Percentiles rank a stretch among this genome's conserved stretches.
These are phyloP conservation scores for Eudorina sp. DNA, from an alignment of 139 green algal genomes.

Conservation along the genomic window DNA sequence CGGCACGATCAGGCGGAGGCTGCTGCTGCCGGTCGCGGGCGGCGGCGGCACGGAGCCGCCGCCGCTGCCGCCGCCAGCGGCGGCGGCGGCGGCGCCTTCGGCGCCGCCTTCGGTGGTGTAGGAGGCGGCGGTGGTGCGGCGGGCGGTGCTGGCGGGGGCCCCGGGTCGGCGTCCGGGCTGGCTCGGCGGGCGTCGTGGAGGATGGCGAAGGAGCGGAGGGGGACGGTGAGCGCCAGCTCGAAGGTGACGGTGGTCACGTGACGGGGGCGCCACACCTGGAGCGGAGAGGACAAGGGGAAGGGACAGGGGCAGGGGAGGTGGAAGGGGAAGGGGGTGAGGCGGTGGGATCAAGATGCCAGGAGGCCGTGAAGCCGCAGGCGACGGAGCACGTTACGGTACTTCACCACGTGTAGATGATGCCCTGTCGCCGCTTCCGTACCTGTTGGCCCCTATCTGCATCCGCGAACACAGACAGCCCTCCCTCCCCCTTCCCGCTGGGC, in stretches of 20 bases:
- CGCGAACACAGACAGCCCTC: too few species aligned
- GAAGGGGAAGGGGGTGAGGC: too few species aligned
- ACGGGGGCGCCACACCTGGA: constrained; percentile 34
- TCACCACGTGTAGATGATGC: too few species aligned
- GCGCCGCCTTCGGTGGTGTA: neutral
- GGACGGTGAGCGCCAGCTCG: constrained; percentile 26
- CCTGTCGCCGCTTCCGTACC: too few species aligned
- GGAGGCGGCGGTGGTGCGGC: too few species aligned
- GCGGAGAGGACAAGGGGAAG: neutral
- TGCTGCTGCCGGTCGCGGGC: too few species aligned
- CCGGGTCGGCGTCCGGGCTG: neutral
- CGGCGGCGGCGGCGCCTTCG: neutral
- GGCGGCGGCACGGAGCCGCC: neutral
- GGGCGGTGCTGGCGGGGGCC: neutral
- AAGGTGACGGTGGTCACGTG: constrained; percentile 40
- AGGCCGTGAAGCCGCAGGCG: too few species aligned
- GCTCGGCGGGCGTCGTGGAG: constrained; percentile 29
- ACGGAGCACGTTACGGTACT: too few species aligned
- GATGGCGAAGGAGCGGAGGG: constrained; percentile 30
- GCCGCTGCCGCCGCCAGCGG: neutral
- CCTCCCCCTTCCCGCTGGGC: too few species aligned
- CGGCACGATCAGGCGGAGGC: neutral
- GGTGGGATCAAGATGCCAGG: too few species aligned
- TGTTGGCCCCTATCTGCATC: too few species aligned
- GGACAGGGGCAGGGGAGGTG: neutral